Percentiles rank a stretch among this genome's conserved stretches.
phyloP scores from a whole-genome alignment of 257 asterid species.

The Schizonepeta tenuifolia region DNA sequence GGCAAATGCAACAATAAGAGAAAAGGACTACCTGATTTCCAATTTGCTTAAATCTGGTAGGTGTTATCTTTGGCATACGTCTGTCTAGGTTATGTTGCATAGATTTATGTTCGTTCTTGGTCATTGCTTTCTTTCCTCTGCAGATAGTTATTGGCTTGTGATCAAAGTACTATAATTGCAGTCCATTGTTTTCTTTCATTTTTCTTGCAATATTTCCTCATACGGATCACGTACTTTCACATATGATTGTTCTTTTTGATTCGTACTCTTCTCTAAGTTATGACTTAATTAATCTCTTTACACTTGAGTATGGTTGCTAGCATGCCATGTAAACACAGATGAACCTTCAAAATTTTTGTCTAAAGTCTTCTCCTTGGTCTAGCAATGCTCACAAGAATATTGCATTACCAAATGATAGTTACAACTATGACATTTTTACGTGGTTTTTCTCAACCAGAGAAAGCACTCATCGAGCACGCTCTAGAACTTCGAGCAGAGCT shows the following conservation, averaged over 20 bases:
- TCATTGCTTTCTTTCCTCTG: constrained; percentile 2
- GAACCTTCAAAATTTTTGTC: neutral
- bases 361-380: too few species aligned
- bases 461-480: constrained; percentile 77
- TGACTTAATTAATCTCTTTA: neutral
- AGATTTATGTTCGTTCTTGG: neutral
- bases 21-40: constrained; percentile 81
- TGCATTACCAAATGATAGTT: neutral
- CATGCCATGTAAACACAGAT: neutral
- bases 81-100: neutral
- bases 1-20: constrained; percentile 82
- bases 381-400: neutral
- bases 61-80: constrained; percentile 26
- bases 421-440: constrained; percentile 6
- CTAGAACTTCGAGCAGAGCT: constrained; percentile 83
- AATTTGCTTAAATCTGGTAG: constrained; percentile 85
- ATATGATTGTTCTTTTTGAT: too few species aligned
- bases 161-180: neutral
- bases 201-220: too few species aligned
- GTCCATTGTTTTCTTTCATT: neutral
- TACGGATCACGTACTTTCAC: too few species aligned
- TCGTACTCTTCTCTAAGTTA: neutral
- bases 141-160: neutral
- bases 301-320: neutral
- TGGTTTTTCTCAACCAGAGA: constrained; percentile 55